phyloP scores from a whole-genome alignment of 2,329 filamentous ascomycete species.

The Talaromyces marneffei region DNA sequence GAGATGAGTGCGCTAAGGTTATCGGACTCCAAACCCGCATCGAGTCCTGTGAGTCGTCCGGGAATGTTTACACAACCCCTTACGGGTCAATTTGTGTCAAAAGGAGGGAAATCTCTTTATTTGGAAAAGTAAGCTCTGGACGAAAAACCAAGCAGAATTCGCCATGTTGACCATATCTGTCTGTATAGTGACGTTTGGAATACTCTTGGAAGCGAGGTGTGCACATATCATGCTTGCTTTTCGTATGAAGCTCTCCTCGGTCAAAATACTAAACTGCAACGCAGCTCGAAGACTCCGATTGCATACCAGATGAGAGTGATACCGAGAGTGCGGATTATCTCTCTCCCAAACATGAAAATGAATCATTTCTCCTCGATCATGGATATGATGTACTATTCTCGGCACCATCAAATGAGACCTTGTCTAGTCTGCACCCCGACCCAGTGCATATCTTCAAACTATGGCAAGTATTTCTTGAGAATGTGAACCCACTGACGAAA shows the following conservation, averaged over 20 bases:
- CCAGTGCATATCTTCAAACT: conserved; percentile 49
- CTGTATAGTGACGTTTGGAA: conserved; percentile 8
- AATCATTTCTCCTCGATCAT: neutral
- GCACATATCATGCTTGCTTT: neutral
- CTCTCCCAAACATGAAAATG: neutral
- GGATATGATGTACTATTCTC: conserved; percentile 3
- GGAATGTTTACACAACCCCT: neutral
- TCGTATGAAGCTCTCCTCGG: neutral
- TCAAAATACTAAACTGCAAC: neutral
- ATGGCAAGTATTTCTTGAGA: conserved; percentile 56
- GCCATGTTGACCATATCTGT: neutral
- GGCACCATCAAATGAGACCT: neutral
- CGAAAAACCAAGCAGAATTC: neutral
- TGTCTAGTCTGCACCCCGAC: conserved; percentile 8
- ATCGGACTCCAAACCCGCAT: neutral
- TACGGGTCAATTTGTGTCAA: conserved; percentile 10
- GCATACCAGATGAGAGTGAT: conserved; percentile 8
- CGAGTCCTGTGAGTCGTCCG: neutral
- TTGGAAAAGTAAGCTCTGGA: conserved; percentile 7
- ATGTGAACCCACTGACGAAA: conserved; percentile 57
- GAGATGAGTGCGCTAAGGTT: neutral
- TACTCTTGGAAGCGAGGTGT: conserved; percentile 6
- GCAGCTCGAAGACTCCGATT: conserved; percentile 1
- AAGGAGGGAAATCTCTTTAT: conserved; percentile 9
- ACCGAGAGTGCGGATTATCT: neutral